Percentiles rank a stretch among this genome's conserved stretches.
Evolutionary conservation across 805 yeast species (phyloP).

Genomic region (Pichia insulana): DNA sequence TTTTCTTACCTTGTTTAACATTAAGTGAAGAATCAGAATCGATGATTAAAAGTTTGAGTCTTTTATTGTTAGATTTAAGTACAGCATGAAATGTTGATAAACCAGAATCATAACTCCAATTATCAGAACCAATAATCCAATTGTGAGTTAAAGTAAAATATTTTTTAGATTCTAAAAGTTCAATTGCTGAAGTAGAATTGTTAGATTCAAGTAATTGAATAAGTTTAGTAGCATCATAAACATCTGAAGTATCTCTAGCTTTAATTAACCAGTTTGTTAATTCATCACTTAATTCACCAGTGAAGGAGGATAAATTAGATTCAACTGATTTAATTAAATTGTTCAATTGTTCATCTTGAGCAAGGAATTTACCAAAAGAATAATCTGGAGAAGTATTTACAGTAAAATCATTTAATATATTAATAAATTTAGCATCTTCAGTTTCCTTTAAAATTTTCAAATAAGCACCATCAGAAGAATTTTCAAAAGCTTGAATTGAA

Average conservation of each 20-base stretch:
- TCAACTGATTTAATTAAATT: conserved; percentile 37
- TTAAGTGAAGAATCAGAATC: conserved; percentile 69
- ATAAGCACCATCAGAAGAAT: conserved; percentile 70
- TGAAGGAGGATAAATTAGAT: conserved; percentile 36
- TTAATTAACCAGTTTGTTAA: conserved; percentile 66
- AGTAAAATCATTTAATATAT: conserved; percentile 43
- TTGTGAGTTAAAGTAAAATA: conserved; percentile 41
- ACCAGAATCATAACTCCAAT: conserved; percentile 93
- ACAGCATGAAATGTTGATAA: conserved; percentile 85
- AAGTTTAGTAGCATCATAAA: conserved; percentile 20
- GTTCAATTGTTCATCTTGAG: conserved; percentile 42
- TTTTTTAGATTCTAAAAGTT: conserved; percentile 39
- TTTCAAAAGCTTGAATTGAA: conserved; percentile 31
- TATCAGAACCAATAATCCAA: conserved; percentile 91
- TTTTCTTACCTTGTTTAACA: conserved; percentile 64
- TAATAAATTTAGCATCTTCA: conserved; percentile 29
- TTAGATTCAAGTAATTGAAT: conserved; percentile 25
- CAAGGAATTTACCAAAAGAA: conserved; percentile 73
- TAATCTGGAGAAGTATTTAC: conserved; percentile 73
- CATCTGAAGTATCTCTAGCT: conserved; percentile 31
- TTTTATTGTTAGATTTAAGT: conserved; percentile 55
- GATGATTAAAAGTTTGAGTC: conserved; percentile 75
- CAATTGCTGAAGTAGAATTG: conserved; percentile 27
- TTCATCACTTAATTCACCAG: conserved; percentile 43
- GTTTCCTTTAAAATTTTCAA: conserved; percentile 65